Percentiles rank a stretch among this genome's conserved stretches.
These are phyloP conservation scores for Botrytis aclada DNA, from an alignment of 2,329 filamentous ascomycete species.

Conservation along the genomic window DNA sequence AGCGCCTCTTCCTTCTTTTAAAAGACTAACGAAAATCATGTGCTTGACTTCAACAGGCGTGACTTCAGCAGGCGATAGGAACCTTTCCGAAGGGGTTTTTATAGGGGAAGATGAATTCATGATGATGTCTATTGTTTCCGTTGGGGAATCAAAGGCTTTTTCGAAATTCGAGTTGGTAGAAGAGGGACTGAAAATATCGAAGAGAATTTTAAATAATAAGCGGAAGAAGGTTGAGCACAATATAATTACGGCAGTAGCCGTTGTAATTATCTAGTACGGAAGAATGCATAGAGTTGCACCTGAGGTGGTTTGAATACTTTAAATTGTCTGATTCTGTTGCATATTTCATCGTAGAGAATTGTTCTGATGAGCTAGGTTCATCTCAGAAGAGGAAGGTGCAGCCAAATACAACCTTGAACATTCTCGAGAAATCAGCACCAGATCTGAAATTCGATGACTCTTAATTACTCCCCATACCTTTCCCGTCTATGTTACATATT, in stretches of 20 bases:
- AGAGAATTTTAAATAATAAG: not conserved
- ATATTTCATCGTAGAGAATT: not conserved
- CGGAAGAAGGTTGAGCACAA: not conserved
- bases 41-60: slow-evolving; percentile 5
- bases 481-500: slow-evolving; percentile 38
- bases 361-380: not conserved
- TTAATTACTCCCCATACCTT: slow-evolving; percentile 27
- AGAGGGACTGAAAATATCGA: not conserved
- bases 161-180: not conserved
- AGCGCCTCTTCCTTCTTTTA: not conserved
- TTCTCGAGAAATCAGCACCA: not conserved
- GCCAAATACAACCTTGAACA: not conserved
- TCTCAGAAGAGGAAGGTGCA: slow-evolving; percentile 3
- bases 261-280: not conserved
- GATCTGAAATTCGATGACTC: slow-evolving; percentile 16
- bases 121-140: not conserved
- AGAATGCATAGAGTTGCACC: not conserved
- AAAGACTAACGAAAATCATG: not conserved
- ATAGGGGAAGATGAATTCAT: not conserved
- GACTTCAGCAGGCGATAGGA: not conserved
- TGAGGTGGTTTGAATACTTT: not conserved
- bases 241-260: not conserved
- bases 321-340: not conserved
- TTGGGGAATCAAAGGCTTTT: not conserved
- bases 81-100: not conserved